Conservation (phyloP, 2,329 filamentous ascomycete genomes). For the Arthrinium phaeospermum region DNA sequence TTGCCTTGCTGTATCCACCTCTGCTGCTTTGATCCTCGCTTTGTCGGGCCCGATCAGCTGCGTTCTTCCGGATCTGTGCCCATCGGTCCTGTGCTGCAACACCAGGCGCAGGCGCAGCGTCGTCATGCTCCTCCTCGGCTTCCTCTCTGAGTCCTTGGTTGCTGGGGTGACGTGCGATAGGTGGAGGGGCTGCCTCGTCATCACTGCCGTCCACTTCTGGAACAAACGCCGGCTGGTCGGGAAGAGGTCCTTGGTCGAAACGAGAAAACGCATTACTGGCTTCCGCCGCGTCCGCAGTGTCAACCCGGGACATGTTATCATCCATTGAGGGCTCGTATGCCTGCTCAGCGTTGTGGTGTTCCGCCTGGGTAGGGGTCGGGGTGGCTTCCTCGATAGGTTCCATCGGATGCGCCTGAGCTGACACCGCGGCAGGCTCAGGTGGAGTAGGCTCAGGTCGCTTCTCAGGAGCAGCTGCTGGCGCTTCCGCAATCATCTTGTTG, state of each 20-base stretch:
- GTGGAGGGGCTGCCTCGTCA: constrained; percentile 52
- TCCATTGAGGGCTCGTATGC: constrained; percentile 52
- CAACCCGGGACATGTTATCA: constrained; percentile 62
- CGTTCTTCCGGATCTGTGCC: constrained; percentile 96
- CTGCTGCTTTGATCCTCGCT: constrained; percentile 69
- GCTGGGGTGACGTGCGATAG: constrained; percentile 52
- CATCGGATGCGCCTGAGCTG: constrained; percentile 29
- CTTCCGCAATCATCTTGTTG: constrained; percentile 55
- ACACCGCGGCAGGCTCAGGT: constrained; percentile 30
- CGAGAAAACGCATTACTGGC: constrained; percentile 65
- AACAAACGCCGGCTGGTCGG: constrained; percentile 84
- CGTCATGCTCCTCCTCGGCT: constrained; percentile 35
- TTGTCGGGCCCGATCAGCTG: constrained; percentile 74
- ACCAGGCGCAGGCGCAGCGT: constrained; percentile 38
- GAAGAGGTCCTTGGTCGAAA: constrained; percentile 89
- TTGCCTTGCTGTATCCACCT: constrained; percentile 58
- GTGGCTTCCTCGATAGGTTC: constrained; percentile 24
- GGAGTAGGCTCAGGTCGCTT: constrained; percentile 32
- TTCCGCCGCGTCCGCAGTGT: constrained; percentile 63
- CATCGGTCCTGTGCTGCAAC: constrained; percentile 74
- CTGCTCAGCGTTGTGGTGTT: constrained; percentile 36
- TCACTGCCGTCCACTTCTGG: constrained; percentile 60
- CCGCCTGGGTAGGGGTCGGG: neutral
- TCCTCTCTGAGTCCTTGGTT: constrained; percentile 25
- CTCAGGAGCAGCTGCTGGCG: constrained; percentile 38